Base-by-base conservation (phyloP, 2,329 filamentous ascomycete species). In the Fusarium caatingaense region DNA sequence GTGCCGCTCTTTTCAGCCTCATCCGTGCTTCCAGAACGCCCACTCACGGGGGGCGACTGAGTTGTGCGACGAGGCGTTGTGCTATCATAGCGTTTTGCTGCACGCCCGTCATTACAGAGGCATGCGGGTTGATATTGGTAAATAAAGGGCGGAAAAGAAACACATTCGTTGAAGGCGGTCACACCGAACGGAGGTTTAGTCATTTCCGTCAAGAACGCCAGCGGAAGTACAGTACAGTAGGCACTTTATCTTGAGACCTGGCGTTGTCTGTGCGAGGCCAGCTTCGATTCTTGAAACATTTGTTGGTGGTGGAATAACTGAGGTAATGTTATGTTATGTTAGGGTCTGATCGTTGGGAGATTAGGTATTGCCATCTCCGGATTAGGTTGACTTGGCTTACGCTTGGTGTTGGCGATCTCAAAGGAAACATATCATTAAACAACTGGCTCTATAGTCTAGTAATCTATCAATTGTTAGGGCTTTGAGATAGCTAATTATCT, bases 11-110 rank as follows among this genome's bases (percentile, higher is more conserved):
- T 37, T 45, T 51, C 54, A 71, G 68, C 68, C 68, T 65, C 68
- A 61, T 65, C 59, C 60, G 37, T 30, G 49, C 41, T 71, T 68
- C 64, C 47, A 68, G 64, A 71, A 67, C 67, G 27, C 28, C 25
- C 28, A 51, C 21, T 25, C 49, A 34, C n/a, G 42, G 21, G 42
- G 42, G 25, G 42, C 25, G 46, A 50, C 51, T 40, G 53, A 65
- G 55, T 57, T 41, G 34, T 55, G 51, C 18, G 37, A 37, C 28
- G 20, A 64, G 30, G 53, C 46, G 49, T 54, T 54, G 23, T 56
- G 23, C 30, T 56, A 23, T 21, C 12, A 32, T 37, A 23, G 44
- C 23, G 8, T n/a, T 30, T 40, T 30, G 41, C 12, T 23, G 45
- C 56, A 69, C 61, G n/a, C 66, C 66, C 53, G 41, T 51, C 25